These are phyloP conservation scores for Nicotiana benthamiana DNA, from an alignment of 257 asterid genomes.

Conservation along the genomic window DNA sequence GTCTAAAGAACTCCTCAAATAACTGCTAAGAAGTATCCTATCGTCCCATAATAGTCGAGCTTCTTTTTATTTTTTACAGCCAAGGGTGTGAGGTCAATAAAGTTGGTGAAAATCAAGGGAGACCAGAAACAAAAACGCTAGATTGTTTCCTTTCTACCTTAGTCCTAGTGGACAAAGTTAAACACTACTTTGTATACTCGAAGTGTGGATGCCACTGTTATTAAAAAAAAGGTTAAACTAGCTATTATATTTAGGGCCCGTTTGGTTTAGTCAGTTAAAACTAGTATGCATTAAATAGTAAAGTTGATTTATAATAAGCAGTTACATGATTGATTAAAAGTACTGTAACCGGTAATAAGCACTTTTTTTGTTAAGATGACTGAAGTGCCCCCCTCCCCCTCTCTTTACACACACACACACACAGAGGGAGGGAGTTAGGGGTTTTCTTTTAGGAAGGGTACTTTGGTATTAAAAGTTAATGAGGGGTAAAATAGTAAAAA, in stretches of 20 bases:
- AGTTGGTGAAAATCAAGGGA: not conserved
- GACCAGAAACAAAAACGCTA: not conserved
- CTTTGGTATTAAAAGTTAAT: not conserved
- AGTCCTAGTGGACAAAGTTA: not conserved
- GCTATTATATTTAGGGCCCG: not conserved
- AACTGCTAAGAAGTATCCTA: not conserved
- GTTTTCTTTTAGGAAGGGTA: not conserved
- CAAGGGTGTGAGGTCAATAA: not conserved
- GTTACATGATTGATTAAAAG: not conserved
- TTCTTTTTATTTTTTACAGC: not conserved
- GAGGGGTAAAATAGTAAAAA: not conserved
- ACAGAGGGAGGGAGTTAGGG: not conserved
- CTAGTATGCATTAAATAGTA: not conserved
- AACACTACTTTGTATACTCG: not conserved
- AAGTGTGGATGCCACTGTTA: not conserved
- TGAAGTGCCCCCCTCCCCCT: not conserved
- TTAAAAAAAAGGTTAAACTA: not conserved
- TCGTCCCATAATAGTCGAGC: not conserved
- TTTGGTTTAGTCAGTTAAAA: not conserved
- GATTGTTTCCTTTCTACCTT: not conserved
- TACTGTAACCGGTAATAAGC: not conserved
- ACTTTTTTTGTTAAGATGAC: not conserved
- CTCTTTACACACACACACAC: too few species aligned
- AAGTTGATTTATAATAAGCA: not conserved
- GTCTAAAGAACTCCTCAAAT: not conserved